phyloP scores from a whole-genome alignment of 306 rosid species.

The Cucurbita maxima region DNA sequence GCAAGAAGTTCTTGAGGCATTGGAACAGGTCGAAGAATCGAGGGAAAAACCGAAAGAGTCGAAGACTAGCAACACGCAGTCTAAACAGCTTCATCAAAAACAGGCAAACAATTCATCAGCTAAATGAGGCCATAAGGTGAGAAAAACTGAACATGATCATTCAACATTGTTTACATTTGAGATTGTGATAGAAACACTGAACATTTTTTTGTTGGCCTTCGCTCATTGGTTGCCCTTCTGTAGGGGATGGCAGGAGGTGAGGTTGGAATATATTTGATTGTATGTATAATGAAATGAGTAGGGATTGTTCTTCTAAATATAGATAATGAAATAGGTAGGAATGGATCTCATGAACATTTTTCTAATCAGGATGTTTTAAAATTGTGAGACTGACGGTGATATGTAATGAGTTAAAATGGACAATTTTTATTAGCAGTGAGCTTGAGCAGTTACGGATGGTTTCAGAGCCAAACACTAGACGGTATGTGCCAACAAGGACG shows the following conservation, averaged over 20 bases:
- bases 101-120: constrained; percentile 6
- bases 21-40: constrained; percentile 39
- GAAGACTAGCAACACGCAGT: not conserved
- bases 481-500: too few relatives aligned
- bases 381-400: too few relatives aligned
- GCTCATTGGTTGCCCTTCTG: not conserved
- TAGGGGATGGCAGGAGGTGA: not conserved
- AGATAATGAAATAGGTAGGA: too few relatives aligned
- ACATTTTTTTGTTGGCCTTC: not conserved
- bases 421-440: too few relatives aligned
- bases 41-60: constrained; percentile 14
- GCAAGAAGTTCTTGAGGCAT: constrained; percentile 48
- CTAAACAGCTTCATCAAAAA: not conserved
- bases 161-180: not conserved
- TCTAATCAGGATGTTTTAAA: too few relatives aligned
- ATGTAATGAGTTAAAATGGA: too few relatives aligned
- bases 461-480: too few relatives aligned
- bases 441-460: too few relatives aligned
- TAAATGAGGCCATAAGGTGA: not conserved
- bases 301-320: too few relatives aligned
- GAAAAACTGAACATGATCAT: not conserved
- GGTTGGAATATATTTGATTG: not conserved
- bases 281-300: too few relatives aligned
- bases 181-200: not conserved
- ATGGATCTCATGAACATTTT: too few relatives aligned